phyloP scores from a whole-genome alignment of 495 filamentous ascomycete species.

The Annulohypoxylon moriforme region DNA sequence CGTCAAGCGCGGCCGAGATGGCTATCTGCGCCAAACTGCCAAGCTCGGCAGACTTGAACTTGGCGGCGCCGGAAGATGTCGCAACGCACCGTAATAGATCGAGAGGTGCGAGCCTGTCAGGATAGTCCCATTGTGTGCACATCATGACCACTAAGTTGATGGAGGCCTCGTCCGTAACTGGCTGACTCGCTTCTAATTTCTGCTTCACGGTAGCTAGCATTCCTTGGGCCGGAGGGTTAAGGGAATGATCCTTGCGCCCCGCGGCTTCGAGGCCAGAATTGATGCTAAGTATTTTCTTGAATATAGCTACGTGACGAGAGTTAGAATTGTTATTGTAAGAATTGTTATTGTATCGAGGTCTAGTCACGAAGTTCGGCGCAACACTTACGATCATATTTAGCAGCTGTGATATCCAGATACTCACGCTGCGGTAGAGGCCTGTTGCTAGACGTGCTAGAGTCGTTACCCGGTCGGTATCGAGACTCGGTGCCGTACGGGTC shows the following conservation, averaged over 20 bases:
- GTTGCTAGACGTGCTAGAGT: constrained; percentile 56
- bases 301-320: constrained; percentile 65
- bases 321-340: constrained; percentile 34
- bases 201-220: constrained; percentile 65
- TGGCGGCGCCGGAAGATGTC: constrained; percentile 70
- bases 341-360: constrained; percentile 35
- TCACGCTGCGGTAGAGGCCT: constrained; percentile 81
- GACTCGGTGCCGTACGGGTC: constrained; percentile 84
- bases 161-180: constrained; percentile 50
- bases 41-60: constrained; percentile 53
- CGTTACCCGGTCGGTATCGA: constrained; percentile 76
- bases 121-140: constrained; percentile 78
- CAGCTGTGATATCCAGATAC: constrained; percentile 76
- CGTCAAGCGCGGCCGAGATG: constrained; percentile 63
- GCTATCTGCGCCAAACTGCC: constrained; percentile 66
- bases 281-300: constrained; percentile 78
- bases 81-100: constrained; percentile 86
- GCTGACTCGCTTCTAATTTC: constrained; percentile 65
- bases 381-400: constrained; percentile 56
- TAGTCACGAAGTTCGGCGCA: too few relatives aligned
- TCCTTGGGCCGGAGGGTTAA: constrained; percentile 76
- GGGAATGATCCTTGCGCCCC: constrained; percentile 76
- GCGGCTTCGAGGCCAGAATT: constrained; percentile 73
- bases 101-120: constrained; percentile 81
- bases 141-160: constrained; percentile 73